Evolutionary conservation across 129 eudicot genomes (phyloP), one percentile per base, ranked within the genome.

Genomic region (Cynara cardunculus): DNA sequence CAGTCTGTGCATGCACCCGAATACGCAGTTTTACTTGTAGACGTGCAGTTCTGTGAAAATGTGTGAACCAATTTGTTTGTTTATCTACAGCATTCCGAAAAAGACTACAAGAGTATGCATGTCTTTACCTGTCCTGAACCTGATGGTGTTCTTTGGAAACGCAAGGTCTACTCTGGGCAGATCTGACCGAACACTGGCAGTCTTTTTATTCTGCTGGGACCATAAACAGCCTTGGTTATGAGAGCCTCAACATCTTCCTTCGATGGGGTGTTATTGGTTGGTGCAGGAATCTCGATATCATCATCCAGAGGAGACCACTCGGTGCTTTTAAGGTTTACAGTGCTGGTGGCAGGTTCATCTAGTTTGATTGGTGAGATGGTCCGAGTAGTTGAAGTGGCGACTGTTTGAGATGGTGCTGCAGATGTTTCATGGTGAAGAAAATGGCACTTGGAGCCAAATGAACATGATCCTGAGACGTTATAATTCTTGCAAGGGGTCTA

Each of bases 281-380:
- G 26, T 44, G 75, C 53, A 3, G 14, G 59, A 11, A 65, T 78
- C 53, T 62, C 28, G 1, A 85, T 75, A 28, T 32, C 79, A 80
- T 85, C 87, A 76, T 85, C 88, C 35, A 71, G 22, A 41, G 85
- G 88, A 34, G 72, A 41, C 88, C 88, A 85, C 21, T 85, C 75
- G 6, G 72, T 39, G 76, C 73, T 71, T 72, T 77, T 72, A 64
- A 84, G 78, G 61, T 62, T 78, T 56, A 59, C 71, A 19, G 44
- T 71, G 85, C 53, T 76, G 74, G 65, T 81, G 53, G 72, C 19
- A 26, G 79, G 56, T 67, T 64, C 72, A n/a, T 76, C 83, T 10
- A 31, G 66, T 64, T 76, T 85, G 71, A 64, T 71, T 0, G 74
- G 68, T 25, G 88, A 41, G 28, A 31, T 72, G 70, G 68, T 0